These are phyloP conservation scores for Solanum chacoense DNA, from an alignment of 305 asterid genomes.

Conservation along the genomic window DNA sequence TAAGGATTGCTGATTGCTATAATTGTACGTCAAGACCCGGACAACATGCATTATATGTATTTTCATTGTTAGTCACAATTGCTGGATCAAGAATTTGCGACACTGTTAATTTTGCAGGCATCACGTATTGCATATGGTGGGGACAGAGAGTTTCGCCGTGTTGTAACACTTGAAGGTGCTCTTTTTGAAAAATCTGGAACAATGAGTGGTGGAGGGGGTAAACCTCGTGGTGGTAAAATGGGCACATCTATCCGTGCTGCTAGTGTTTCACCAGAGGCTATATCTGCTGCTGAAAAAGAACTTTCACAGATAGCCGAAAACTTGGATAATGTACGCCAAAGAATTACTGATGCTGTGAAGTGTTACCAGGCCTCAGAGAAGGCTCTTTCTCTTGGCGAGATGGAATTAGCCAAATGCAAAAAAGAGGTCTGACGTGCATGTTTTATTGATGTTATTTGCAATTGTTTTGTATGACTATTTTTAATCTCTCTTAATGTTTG, in stretches of 20 bases:
- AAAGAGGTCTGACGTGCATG: conserved; percentile 46
- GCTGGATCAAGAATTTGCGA: neutral
- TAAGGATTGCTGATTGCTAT: neutral
- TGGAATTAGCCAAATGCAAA: conserved; percentile 74
- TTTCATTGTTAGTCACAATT: neutral
- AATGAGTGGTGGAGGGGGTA: conserved; percentile 90
- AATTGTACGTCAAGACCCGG: neutral
- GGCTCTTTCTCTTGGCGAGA: conserved; percentile 53
- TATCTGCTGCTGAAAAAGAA: conserved; percentile 70
- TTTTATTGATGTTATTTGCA: neutral
- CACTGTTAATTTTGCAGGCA: conserved; percentile 40
- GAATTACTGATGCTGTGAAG: conserved; percentile 48
- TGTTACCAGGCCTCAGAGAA: conserved; percentile 52
- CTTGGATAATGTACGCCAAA: conserved; percentile 33
- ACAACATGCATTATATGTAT: neutral
- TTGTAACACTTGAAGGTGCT: conserved; percentile 87
- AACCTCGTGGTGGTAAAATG: conserved; percentile 97
- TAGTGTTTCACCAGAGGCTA: conserved; percentile 69
- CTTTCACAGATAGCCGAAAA: conserved; percentile 54
- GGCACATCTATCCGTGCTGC: conserved; percentile 72
- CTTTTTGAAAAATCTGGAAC: conserved; percentile 91
- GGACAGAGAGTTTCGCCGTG: conserved; percentile 65
- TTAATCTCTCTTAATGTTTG: neutral
- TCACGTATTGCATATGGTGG: conserved; percentile 78
- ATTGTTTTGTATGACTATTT: neutral